phyloP scores from a whole-genome alignment of 1,284 basidiomycete genomes.

The Trichosporon sp. region DNA sequence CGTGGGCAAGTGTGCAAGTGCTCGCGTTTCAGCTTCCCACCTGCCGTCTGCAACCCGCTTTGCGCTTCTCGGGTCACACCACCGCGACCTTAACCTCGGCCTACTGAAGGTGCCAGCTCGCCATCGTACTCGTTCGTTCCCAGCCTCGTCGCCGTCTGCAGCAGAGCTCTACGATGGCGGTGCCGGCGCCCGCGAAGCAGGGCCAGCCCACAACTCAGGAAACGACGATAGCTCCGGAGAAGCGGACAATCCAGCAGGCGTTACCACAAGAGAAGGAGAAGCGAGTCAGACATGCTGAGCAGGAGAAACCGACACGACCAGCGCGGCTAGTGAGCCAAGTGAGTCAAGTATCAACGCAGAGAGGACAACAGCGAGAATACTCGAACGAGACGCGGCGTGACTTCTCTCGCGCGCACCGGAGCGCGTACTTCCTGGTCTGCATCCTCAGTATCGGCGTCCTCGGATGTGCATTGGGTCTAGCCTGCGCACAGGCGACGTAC shows the following conservation, averaged over 20 bases:
- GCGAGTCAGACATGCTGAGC: background rate
- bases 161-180: too few relatives aligned
- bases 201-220: too few relatives aligned
- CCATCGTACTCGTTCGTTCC: background rate
- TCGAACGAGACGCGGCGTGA: background rate
- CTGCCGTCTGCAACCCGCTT: background rate
- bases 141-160: too few relatives aligned
- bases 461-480: background rate
- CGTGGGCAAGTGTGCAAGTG: background rate
- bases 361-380: background rate
- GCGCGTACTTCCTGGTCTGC: background rate
- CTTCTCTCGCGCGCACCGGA: background rate
- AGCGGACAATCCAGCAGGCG: too few relatives aligned
- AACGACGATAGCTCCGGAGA: too few relatives aligned
- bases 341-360: too few relatives aligned
- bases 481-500: background rate
- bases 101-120: too few relatives aligned
- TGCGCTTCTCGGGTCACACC: background rate
- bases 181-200: background rate
- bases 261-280: too few relatives aligned
- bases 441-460: background rate
- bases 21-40: background rate
- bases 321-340: too few relatives aligned
- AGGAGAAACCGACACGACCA: too few relatives aligned
- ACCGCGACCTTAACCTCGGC: background rate